Evolutionary conservation across 768 basidiomycete species (phyloP).

Genomic region (Auricularia heimuer): DNA sequence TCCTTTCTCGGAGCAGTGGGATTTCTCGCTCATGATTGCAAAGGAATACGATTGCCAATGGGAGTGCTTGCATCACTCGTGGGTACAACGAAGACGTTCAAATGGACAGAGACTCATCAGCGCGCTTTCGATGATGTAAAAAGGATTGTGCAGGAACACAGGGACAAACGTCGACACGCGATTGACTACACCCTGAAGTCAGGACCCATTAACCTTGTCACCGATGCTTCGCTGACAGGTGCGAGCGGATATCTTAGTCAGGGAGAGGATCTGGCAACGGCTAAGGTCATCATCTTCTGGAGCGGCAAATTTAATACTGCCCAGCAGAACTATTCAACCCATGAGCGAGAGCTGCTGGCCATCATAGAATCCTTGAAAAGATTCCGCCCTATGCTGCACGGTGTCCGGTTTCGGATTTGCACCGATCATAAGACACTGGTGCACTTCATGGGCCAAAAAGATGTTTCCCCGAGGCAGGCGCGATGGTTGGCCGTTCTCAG

Average conservation of each 20-base stretch:
- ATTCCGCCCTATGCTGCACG: not conserved
- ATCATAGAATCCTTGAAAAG: constrained; percentile 4
- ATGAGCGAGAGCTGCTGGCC: constrained; percentile 6
- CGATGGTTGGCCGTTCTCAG: constrained; percentile 5
- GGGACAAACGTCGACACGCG: not conserved
- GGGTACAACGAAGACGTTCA: not conserved
- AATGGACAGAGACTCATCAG: not conserved
- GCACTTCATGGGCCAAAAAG: constrained; percentile 4
- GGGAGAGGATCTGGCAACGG: constrained; percentile 4
- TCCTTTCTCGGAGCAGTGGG: constrained; percentile 1
- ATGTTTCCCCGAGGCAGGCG: not conserved
- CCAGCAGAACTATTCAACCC: constrained; percentile 7
- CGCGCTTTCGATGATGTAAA: not conserved
- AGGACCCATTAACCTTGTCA: constrained; percentile 20
- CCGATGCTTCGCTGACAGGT: constrained; percentile 8
- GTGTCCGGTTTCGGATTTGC: constrained; percentile 1
- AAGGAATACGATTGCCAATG: not conserved
- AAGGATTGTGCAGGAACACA: not conserved
- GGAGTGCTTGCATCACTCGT: not conserved
- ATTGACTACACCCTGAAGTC: constrained; percentile 8
- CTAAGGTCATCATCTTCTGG: constrained; percentile 10
- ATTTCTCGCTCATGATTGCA: not conserved
- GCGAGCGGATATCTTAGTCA: constrained; percentile 6
- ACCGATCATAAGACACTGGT: constrained; percentile 5
- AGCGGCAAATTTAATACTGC: constrained; percentile 12